phyloP scores from a whole-genome alignment of 768 basidiomycete species.

The Clavaria fumosa region DNA sequence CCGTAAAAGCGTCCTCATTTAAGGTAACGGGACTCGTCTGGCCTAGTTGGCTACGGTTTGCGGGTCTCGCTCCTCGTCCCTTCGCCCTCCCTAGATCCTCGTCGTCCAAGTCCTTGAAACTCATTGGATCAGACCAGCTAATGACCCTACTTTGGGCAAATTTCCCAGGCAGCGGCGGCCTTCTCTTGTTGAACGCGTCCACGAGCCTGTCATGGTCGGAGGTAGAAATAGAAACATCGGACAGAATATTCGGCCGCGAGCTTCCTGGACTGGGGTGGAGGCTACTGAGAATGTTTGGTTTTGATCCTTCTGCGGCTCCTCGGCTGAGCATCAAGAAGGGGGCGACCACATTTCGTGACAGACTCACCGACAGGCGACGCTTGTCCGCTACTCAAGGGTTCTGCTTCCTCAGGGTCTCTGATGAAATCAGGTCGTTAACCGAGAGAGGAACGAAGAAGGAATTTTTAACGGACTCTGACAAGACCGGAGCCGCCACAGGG shows the following conservation, averaged over 20 bases:
- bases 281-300: too few relatives aligned
- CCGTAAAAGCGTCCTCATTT: too few relatives aligned
- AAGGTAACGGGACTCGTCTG: not conserved
- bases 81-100: constrained; percentile 7
- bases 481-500: not conserved
- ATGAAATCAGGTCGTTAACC: too few relatives aligned
- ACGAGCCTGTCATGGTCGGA: constrained; percentile 23
- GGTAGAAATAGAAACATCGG: constrained; percentile 5
- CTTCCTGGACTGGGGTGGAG: too few relatives aligned
- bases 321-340: not conserved
- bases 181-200: constrained; percentile 25
- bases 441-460: too few relatives aligned
- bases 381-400: constrained; percentile 65
- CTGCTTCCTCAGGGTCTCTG: constrained; percentile 37
- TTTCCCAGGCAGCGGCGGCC: constrained; percentile 22
- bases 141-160: constrained; percentile 29
- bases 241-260: too few relatives aligned
- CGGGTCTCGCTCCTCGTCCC: not conserved
- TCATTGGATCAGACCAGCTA: constrained; percentile 24
- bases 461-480: not conserved
- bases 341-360: not conserved
- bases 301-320: constrained; percentile 6
- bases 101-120: constrained; percentile 9
- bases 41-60: not conserved
- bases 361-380: constrained; percentile 51